Conservation (phyloP, 2,329 filamentous ascomycete species). For the Leptographium radiaticola region DNA sequence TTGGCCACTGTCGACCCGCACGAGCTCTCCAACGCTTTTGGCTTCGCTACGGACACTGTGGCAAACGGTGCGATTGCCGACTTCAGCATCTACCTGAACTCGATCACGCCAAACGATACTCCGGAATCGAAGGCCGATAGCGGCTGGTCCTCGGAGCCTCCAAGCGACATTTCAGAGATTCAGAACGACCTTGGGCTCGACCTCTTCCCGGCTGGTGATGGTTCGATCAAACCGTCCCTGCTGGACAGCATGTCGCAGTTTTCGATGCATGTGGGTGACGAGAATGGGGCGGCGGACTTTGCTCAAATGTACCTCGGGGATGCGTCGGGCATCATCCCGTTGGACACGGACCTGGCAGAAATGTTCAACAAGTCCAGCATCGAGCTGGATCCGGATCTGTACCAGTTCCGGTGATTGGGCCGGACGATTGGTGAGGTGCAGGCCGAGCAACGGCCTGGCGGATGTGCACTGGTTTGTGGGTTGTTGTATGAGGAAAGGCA, state of each 20-base stretch:
- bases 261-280: conserved; percentile 18
- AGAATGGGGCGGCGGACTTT: conserved; percentile 11
- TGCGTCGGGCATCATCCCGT: neutral
- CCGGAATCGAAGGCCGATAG: conserved; percentile 51
- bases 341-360: conserved; percentile 24
- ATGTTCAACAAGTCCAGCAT: conserved; percentile 39
- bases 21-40: conserved; percentile 29
- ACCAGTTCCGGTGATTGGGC: conserved; percentile 9
- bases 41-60: conserved; percentile 24
- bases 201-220: conserved; percentile 34
- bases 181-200: conserved; percentile 38
- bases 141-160: conserved; percentile 41
- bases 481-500: neutral
- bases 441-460: neutral
- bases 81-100: conserved; percentile 35
- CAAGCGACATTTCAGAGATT: conserved; percentile 48
- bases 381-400: conserved; percentile 33
- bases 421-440: neutral
- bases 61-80: conserved; percentile 38
- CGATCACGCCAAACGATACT: conserved; percentile 48
- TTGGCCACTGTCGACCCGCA: conserved; percentile 40
- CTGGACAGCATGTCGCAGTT: conserved; percentile 29
- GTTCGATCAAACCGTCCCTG: conserved; percentile 22
- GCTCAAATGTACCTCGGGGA: conserved; percentile 27
- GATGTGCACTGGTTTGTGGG: neutral